phyloP scores from a whole-genome alignment of 2,329 filamentous ascomycete species.

The Cadophora malorum region DNA sequence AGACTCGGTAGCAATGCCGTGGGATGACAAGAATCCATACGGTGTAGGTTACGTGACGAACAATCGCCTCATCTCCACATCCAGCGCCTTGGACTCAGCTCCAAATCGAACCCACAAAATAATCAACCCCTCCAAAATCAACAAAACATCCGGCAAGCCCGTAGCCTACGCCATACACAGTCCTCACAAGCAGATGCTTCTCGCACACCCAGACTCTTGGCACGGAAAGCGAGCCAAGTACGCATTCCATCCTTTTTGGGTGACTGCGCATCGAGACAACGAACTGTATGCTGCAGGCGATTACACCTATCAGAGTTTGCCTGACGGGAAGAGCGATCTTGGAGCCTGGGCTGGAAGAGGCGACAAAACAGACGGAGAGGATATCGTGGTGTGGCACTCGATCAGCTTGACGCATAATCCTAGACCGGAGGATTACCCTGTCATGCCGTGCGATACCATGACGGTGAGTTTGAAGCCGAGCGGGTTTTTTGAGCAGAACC shows the following conservation, averaged over 20 bases:
- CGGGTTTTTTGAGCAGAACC: conserved; percentile 59
- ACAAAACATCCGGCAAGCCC: conserved; percentile 83
- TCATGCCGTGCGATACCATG: conserved; percentile 67
- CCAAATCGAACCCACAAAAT: conserved; percentile 83
- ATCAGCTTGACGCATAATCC: conserved; percentile 88
- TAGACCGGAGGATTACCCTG: conserved; percentile 28
- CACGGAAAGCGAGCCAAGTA: conserved; percentile 93
- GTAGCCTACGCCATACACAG: conserved; percentile 87
- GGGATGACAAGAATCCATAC: conserved; percentile 55
- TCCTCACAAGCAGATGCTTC: conserved; percentile 75
- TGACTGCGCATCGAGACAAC: conserved; percentile 76
- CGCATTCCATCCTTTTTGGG: conserved; percentile 83
- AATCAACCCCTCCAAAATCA: conserved; percentile 77
- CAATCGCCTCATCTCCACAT: conserved; percentile 39
- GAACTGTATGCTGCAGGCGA: conserved; percentile 46
- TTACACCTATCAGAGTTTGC: conserved; percentile 46
- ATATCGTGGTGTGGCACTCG: conserved; percentile 86
- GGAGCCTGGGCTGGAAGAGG: conserved; percentile 79
- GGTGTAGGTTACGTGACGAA: conserved; percentile 57
- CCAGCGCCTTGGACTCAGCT: conserved; percentile 52
- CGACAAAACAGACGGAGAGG: conserved; percentile 87
- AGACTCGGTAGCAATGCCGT: conserved; percentile 56
- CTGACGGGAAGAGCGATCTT: conserved; percentile 33
- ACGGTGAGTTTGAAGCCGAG: conserved; percentile 63
- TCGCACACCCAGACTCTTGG: conserved; percentile 79